phyloP scores from a whole-genome alignment of 192 early-diverging fungal species.

The Coemansia sp. region DNA sequence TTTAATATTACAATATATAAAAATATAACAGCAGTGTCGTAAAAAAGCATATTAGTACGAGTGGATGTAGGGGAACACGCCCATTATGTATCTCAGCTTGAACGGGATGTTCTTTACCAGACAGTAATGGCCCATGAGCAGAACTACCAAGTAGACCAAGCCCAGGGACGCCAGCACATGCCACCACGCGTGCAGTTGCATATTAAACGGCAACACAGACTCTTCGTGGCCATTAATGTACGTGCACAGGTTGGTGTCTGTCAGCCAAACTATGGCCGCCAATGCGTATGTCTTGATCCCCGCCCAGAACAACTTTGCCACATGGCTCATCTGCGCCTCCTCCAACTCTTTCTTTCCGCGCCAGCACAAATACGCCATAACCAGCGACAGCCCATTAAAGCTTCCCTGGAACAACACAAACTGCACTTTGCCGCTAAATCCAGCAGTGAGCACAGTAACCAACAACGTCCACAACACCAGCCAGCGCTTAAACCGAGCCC shows the following conservation, averaged over 20 bases:
- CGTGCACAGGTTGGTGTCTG: constrained; percentile 49
- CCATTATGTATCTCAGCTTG: constrained; percentile 27
- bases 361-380: constrained; percentile 41
- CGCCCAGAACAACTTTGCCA: constrained; percentile 31
- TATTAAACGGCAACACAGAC: constrained; percentile 54
- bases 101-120: constrained; percentile 36
- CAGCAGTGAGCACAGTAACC: constrained; percentile 44
- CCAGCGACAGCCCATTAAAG: constrained; percentile 33
- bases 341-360: constrained; percentile 37
- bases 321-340: constrained; percentile 27
- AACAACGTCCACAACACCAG: constrained; percentile 41
- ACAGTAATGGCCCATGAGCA: constrained; percentile 57
- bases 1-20: constrained; percentile 1
- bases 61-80: constrained; percentile 44
- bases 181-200: constrained; percentile 67
- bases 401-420: constrained; percentile 52
- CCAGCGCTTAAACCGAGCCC: constrained; percentile 37
- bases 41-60: constrained; percentile 12
- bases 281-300: constrained; percentile 34
- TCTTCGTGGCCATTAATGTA: constrained; percentile 44
- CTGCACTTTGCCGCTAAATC: constrained; percentile 50
- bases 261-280: constrained; percentile 38
- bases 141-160: constrained; percentile 57
- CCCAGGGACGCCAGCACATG: constrained; percentile 61
- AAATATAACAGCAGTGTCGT: not conserved